Base-by-base conservation (phyloP, 805 yeast species). In the Teunomyces tritomae region DNA sequence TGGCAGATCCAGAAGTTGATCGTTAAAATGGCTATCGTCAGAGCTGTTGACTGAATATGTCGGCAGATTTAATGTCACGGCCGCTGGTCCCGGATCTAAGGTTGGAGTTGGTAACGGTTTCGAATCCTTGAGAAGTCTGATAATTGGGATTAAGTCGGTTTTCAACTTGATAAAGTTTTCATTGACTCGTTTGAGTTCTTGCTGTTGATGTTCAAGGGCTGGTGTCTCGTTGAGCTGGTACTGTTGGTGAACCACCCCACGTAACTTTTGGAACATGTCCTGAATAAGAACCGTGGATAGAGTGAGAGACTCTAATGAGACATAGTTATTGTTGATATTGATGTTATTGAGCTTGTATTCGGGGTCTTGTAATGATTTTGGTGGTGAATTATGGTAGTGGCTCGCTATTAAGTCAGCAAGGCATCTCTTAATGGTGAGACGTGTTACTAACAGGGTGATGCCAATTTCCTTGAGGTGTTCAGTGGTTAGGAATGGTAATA, bases 401-500 rank as follows among this genome's bases (percentile, higher is more conserved):
- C 65, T 61, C 9, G 67, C 55, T 11, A 79, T 64, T 36, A 89
- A 67, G 34, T 74, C 79, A 55, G 81, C 77, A 34, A 89, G 77
- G 27, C 80, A 77, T 44, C 77, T 73, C 61, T 88, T 82, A 36
- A 90, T 67, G 34, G 64, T 62, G 3, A 91, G 70, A 26, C 96
- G 73, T 14, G 78, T 76, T 28, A 77, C 76, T 28, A 86, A 61
- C 29, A 73, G 68, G 5, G 51, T 47, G 1, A 87, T 75, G 2
- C 91, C 95, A 58, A 92, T 68, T 45, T 90, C 96, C 50, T 74
- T 71, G 39, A 91, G 77, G 59, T 89, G 94, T 7, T 78, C 80
- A 9, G 87, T 79, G 28, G 82, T 80, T 43, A 91, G 70, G 51
- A 80, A 83, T 1, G 88, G 82, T 44, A 92, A 68, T 3, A 87